phyloP scores from a whole-genome alignment of 208 protist species.

The Tritrichomonas foetus region DNA sequence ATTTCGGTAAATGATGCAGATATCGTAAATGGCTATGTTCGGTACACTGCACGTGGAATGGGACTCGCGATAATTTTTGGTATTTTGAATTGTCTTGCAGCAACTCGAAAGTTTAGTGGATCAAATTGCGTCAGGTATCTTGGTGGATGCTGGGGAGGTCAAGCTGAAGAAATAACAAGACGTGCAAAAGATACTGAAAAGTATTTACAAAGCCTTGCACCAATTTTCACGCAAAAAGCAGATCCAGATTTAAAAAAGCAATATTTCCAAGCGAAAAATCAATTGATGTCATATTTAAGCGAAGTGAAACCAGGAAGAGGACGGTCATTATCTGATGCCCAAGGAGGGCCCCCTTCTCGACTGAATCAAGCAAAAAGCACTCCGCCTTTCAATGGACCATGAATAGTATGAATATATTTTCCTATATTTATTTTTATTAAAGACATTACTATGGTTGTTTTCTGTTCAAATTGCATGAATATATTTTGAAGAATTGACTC shows the following conservation, averaged over 20 bases:
- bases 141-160: neutral
- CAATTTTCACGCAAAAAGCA: neutral
- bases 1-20: neutral
- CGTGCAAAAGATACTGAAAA: neutral
- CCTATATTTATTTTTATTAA: too few relatives aligned
- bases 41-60: neutral
- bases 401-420: too few relatives aligned
- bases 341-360: neutral
- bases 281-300: neutral
- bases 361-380: too few relatives aligned
- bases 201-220: neutral
- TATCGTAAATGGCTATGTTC: neutral
- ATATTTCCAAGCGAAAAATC: neutral
- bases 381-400: too few relatives aligned
- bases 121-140: slow-evolving; percentile 3
- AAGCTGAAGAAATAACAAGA: neutral
- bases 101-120: neutral
- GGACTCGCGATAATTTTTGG: slow-evolving; percentile 2
- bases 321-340: neutral
- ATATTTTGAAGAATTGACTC: too few relatives aligned
- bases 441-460: too few relatives aligned
- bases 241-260: neutral
- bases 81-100: neutral
- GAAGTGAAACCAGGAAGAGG: neutral
- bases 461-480: too few relatives aligned